Evolutionary conservation across 2,329 filamentous ascomycete species (phyloP).

Genomic region (Pyrenophora teres): DNA sequence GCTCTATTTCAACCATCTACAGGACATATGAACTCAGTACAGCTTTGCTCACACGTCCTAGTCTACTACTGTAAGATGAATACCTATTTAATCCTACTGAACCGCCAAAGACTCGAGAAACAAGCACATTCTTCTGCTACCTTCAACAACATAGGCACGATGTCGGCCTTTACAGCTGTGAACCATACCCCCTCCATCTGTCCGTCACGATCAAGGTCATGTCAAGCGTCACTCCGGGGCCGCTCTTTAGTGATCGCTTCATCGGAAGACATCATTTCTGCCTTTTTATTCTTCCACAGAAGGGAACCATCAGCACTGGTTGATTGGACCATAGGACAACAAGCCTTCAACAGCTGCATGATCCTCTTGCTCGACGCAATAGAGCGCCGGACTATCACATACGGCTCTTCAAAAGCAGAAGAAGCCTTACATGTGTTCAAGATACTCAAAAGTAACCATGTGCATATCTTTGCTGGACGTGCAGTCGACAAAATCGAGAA

Average conservation of each 20-base stretch:
- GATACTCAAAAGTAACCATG: constrained; percentile 48
- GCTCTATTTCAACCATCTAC: background rate
- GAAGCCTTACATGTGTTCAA: constrained; percentile 51
- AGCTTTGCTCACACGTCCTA: constrained; percentile 25
- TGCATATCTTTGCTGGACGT: constrained; percentile 53
- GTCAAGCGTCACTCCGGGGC: constrained; percentile 39
- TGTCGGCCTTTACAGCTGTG: constrained; percentile 19
- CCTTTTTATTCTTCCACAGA: constrained; percentile 54
- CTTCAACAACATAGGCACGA: background rate
- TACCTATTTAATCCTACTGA: constrained; percentile 55
- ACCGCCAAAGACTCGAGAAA: constrained; percentile 50
- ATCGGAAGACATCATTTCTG: constrained; percentile 49
- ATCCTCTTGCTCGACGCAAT: constrained; percentile 54
- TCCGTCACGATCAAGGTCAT: constrained; percentile 21
- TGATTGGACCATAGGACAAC: constrained; percentile 56
- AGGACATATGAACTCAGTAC: background rate
- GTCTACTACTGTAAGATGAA: constrained; percentile 55
- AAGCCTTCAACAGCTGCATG: constrained; percentile 58
- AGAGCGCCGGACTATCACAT: constrained; percentile 46
- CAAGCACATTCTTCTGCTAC: background rate
- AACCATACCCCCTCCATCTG: constrained; percentile 18
- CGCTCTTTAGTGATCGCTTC: constrained; percentile 50
- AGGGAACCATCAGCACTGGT: constrained; percentile 52
- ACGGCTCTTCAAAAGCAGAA: constrained; percentile 41
- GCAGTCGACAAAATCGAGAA: constrained; percentile 50